phyloP scores from a whole-genome alignment of 176 grass and related monocot species.

The Cymbopogon citratus region DNA sequence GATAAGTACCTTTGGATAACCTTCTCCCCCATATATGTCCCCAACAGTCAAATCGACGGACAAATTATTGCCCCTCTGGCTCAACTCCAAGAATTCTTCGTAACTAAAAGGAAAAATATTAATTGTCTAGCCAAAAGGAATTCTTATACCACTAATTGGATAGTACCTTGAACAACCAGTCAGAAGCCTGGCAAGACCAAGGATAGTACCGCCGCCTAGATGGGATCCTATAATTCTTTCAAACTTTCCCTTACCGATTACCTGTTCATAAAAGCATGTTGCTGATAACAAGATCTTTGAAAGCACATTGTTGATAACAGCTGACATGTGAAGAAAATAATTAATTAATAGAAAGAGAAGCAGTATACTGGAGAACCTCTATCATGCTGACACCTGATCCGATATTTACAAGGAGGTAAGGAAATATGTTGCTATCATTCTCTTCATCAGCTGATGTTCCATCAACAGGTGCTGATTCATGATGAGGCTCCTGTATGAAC shows the following conservation, averaged over 20 bases:
- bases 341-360: constrained; percentile 14
- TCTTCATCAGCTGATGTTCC: constrained; percentile 48
- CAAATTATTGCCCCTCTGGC: constrained; percentile 82
- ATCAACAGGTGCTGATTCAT: constrained; percentile 54
- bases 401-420: constrained; percentile 98
- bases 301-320: constrained; percentile 1
- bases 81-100: constrained; percentile 88
- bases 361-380: constrained; percentile 50
- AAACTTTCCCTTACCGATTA: constrained; percentile 91
- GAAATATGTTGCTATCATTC: constrained; percentile 85
- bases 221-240: constrained; percentile 98
- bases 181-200: constrained; percentile 81
- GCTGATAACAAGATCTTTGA: neutral
- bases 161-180: constrained; percentile 81
- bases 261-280: constrained; percentile 44
- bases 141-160: constrained; percentile 3
- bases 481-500: constrained; percentile 44
- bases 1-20: constrained; percentile 80
- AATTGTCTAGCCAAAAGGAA: constrained; percentile 14
- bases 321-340: neutral
- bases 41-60: constrained; percentile 92
- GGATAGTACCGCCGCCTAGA: constrained; percentile 91
- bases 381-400: constrained; percentile 99
- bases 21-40: constrained; percentile 86
- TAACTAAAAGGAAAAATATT: constrained; percentile 50